Evolutionary conservation across 257 asterid species (phyloP), one percentile per base, ranked within the genome.

Genomic region (Plantago major): DNA sequence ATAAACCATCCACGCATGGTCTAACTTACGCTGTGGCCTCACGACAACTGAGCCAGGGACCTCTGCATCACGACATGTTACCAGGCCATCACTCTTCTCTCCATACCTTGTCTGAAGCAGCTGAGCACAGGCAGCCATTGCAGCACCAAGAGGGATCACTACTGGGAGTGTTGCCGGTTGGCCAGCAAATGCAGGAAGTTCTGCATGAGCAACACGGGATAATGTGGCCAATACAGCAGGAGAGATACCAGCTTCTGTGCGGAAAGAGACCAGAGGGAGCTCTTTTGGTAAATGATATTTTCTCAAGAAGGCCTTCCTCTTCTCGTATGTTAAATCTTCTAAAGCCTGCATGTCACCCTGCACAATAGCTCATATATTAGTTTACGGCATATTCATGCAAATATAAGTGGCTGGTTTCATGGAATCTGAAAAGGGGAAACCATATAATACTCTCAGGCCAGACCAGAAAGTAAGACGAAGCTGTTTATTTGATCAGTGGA

Each of bases 1-100:
- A 55, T 93, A 93, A 38, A 87, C 99, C 99, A 93, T 93, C 99
- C 99, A 93, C 9, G 96, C 99, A 33, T 93, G 99, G 79, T 93
- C 99, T 3, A 87, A 81, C 73, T 87, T 93, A 11, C 96, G 86
- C 57, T 70, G 78, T 3, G 97, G 96, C 62, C 86, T 74, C 13
- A 93, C 90, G 55, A 93, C 95, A 33, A 85, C 71, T 0, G 99
- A 93, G 45, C 99, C 96, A 0, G 96, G 97, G 18, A 93, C 99
- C 78, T 93, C 99, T 9, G 99, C 99, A 66, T 93, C 99, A 0
- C 96, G 81, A 58, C 99, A 71, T 7, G 99, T 89, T 7, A 93
- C 99, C 46, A 89, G 81, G 52, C 99, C 97, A 9, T 93, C 99
- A 8, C 97, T 93, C 83, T 89, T 89, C 81, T 87, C 94, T 0